These are phyloP conservation scores for Perkinsus olseni DNA, from an alignment of 169 alveolate species.

Conservation along the genomic window DNA sequence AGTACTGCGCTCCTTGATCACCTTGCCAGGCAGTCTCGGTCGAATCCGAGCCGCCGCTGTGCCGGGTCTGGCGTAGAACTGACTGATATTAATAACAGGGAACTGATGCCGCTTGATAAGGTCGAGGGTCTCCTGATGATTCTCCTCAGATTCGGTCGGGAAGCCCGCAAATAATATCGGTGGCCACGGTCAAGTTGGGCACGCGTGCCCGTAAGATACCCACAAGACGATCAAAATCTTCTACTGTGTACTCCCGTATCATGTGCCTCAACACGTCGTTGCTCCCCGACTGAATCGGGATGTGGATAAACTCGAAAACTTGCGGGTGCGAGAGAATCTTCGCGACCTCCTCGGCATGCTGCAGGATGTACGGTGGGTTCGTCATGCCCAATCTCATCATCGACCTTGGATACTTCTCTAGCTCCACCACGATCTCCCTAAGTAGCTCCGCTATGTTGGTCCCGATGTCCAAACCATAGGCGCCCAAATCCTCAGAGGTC, in stretches of 20 bases:
- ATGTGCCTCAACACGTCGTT: conserved; percentile 82
- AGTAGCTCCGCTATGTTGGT: conserved; percentile 83
- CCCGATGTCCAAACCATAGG: conserved; percentile 96
- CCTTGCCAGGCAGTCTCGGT: conserved; percentile 47
- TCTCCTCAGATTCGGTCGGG: conserved; percentile 90
- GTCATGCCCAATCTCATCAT: conserved; percentile 96
- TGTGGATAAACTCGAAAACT: conserved; percentile 90
- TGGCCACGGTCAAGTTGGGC: conserved; percentile 85
- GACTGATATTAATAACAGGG: conserved; percentile 91
- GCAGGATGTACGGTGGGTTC: conserved; percentile 95
- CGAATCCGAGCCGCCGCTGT: conserved; percentile 83
- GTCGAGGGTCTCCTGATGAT: conserved; percentile 76
- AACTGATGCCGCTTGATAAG: conserved; percentile 76
- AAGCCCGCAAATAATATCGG: conserved; percentile 98
- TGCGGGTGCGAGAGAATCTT: conserved; percentile 84
- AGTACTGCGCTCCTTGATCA: conserved; percentile 74
- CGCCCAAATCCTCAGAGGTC: conserved; percentile 95
- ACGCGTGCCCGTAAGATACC: conserved; percentile 49
- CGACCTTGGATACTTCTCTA: conserved; percentile 45
- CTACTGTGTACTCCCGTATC: conserved; percentile 91
- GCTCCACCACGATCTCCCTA: conserved; percentile 49
- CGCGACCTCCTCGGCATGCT: conserved; percentile 83
- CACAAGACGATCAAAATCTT: conserved; percentile 82
- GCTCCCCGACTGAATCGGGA: conserved; percentile 96
- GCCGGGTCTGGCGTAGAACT: conserved; percentile 94